Evolutionary conservation across 371 early-diverging fungal species (phyloP).

Genomic region (Syncephalastrum racemosum): DNA sequence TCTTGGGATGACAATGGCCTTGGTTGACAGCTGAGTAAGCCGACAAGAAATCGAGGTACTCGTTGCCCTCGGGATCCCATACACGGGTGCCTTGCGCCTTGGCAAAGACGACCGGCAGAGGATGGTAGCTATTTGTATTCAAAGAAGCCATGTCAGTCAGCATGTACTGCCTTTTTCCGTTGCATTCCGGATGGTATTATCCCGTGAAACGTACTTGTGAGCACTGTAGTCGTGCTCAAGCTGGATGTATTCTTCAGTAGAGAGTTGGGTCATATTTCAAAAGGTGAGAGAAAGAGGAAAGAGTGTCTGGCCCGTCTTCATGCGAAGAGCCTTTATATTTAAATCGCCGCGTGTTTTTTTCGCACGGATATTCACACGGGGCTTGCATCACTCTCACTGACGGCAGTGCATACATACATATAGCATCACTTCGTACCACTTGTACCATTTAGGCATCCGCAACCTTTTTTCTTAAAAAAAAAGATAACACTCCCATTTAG

Average conservation of each 20-base stretch:
- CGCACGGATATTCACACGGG: not conserved
- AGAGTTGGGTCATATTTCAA: not conserved
- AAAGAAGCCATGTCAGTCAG: not conserved
- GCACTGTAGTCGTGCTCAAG: conserved; percentile 80
- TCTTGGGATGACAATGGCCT: conserved; percentile 97
- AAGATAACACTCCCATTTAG: no score
- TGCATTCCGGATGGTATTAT: no score
- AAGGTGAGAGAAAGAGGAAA: conserved; percentile 7
- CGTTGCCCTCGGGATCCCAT: conserved; percentile 94
- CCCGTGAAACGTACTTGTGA: conserved; percentile 69
- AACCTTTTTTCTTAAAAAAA: no score
- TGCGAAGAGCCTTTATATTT: conserved; percentile 1
- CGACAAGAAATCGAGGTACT: conserved; percentile 95
- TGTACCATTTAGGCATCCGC: no score
- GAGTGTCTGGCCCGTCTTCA: conserved; percentile 5
- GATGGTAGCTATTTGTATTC: conserved; percentile 81
- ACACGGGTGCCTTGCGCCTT: conserved; percentile 89
- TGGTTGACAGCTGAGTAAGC: conserved; percentile 98
- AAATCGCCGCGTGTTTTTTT: conserved; percentile 2
- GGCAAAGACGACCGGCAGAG: conserved; percentile 92
- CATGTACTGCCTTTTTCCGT: not conserved
- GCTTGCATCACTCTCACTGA: conserved; percentile 1
- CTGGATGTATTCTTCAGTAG: conserved; percentile 33
- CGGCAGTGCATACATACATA: no score
- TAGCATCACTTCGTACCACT: no score